Percentiles rank a stretch among this genome's conserved stretches.
Conservation (phyloP, 805 yeast genomes). For the Saturnispora mendoncae region DNA sequence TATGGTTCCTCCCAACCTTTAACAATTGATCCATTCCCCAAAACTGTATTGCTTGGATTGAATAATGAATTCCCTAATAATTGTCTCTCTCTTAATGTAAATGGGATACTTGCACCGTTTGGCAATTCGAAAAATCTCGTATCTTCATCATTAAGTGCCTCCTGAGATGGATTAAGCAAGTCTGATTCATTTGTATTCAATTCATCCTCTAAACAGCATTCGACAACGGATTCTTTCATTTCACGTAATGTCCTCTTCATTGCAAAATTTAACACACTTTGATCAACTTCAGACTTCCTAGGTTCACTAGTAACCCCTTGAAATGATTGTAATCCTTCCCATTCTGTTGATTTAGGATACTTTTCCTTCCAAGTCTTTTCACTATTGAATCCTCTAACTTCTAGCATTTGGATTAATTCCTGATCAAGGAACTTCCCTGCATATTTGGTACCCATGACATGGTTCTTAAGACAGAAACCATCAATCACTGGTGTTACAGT, state of each 20-base stretch:
- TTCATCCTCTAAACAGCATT: slow-evolving; percentile 31
- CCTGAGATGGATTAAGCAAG: slow-evolving; percentile 9
- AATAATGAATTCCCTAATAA: slow-evolving; percentile 67
- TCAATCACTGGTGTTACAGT: slow-evolving; percentile 79
- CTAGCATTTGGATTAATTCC: slow-evolving; percentile 38
- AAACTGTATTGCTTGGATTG: slow-evolving; percentile 38
- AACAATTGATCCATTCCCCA: slow-evolving; percentile 18
- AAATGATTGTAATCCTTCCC: slow-evolving; percentile 29
- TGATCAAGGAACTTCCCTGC: slow-evolving; percentile 63
- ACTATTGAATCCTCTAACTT: slow-evolving; percentile 27
- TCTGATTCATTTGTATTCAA: slow-evolving; percentile 19
- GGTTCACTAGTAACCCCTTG: slow-evolving; percentile 11
- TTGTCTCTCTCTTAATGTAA: slow-evolving; percentile 48
- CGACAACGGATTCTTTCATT: slow-evolving; percentile 64
- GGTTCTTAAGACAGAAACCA: slow-evolving; percentile 65
- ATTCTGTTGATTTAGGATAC: slow-evolving; percentile 31
- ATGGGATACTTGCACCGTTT: slow-evolving; percentile 58
- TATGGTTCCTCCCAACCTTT: slow-evolving; percentile 31
- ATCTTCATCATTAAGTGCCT: slow-evolving; percentile 17
- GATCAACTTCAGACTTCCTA: slow-evolving; percentile 24
- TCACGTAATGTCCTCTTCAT: slow-evolving; percentile 51
- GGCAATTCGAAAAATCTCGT: slow-evolving; percentile 63
- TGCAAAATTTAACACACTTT: slow-evolving; percentile 49
- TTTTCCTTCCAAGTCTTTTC: slow-evolving; percentile 43
- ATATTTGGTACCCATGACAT: slow-evolving; percentile 60